A percentile compares a stretch with the other conserved stretches of the same genome.
These are phyloP conservation scores for Prunus kanzakura DNA, from an alignment of 306 rosid species.

Conservation along the genomic window DNA sequence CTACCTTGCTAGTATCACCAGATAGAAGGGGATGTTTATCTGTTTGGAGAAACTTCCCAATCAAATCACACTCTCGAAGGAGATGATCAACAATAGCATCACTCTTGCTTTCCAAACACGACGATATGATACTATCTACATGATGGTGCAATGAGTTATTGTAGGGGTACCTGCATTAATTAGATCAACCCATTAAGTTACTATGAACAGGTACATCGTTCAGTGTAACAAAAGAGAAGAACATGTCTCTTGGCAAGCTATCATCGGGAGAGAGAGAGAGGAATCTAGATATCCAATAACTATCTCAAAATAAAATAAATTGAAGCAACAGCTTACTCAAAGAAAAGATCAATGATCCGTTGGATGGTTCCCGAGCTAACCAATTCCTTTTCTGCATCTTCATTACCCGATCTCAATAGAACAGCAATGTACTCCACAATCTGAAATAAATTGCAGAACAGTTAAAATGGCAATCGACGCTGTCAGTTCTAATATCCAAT, in stretches of 20 bases:
- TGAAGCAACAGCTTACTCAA: constrained; percentile 62
- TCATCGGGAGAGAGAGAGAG: not conserved
- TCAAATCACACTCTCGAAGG: constrained; percentile 77
- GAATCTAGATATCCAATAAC: not conserved
- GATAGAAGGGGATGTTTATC: constrained; percentile 66
- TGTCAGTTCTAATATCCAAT: not conserved
- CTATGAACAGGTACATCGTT: constrained; percentile 12
- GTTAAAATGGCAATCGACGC: constrained; percentile 8
- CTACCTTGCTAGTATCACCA: constrained; percentile 63
- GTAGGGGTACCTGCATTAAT: constrained; percentile 80
- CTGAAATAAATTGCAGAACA: constrained; percentile 41
- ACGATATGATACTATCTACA: constrained; percentile 75
- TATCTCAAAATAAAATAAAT: not conserved
- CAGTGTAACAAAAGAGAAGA: constrained; percentile 5
- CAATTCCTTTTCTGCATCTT: constrained; percentile 80
- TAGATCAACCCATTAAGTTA: constrained; percentile 9
- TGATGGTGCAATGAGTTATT: constrained; percentile 90
- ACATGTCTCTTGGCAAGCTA: constrained; percentile 7
- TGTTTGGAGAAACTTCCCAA: constrained; percentile 67
- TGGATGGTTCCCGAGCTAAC: constrained; percentile 81
- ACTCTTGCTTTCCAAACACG: constrained; percentile 85
- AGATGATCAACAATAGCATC: constrained; percentile 68
- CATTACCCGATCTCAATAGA: constrained; percentile 72
- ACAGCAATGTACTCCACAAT: constrained; percentile 95
- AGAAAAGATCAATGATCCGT: constrained; percentile 89